These are phyloP conservation scores for Aurantiochytrium sp. DNA, from an alignment of 108 stramenopile genomes.

Conservation along the genomic window DNA sequence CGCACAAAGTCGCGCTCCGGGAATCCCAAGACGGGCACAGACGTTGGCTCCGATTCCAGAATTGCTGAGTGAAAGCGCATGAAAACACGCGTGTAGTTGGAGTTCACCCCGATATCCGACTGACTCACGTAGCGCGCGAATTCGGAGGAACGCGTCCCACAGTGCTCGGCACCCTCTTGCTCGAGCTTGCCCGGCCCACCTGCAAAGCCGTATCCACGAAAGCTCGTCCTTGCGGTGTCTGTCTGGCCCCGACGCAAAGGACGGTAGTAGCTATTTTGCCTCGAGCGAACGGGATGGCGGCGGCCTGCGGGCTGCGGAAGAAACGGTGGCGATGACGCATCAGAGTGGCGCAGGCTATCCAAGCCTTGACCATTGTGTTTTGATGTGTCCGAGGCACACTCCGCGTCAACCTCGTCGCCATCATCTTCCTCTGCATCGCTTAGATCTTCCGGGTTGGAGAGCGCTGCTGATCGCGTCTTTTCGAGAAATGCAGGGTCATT, in stretches of 20 bases:
- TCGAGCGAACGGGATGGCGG: background rate
- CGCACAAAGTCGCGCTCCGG: background rate
- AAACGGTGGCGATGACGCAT: too few species aligned
- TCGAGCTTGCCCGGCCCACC: background rate
- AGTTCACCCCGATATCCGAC: background rate
- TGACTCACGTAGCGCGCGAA: background rate
- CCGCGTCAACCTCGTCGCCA: background rate
- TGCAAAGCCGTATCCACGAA: background rate
- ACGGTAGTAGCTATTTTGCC: background rate
- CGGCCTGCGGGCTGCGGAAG: background rate
- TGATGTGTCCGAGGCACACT: background rate
- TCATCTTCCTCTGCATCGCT: background rate
- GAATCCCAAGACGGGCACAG: background rate
- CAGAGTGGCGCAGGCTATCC: too few species aligned
- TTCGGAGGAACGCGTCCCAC: background rate
- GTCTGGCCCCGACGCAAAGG: background rate
- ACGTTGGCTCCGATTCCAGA: background rate
- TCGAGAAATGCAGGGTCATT: background rate
- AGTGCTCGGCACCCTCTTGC: background rate
- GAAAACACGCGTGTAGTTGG: background rate
- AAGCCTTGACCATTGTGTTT: background rate
- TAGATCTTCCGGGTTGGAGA: background rate
- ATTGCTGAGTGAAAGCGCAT: background rate
- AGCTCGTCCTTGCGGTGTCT: background rate
- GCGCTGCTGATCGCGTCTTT: background rate